These are phyloP conservation scores for Alternaria sp. DNA, from an alignment of 2,329 filamentous ascomycete species.

Conservation along the genomic window DNA sequence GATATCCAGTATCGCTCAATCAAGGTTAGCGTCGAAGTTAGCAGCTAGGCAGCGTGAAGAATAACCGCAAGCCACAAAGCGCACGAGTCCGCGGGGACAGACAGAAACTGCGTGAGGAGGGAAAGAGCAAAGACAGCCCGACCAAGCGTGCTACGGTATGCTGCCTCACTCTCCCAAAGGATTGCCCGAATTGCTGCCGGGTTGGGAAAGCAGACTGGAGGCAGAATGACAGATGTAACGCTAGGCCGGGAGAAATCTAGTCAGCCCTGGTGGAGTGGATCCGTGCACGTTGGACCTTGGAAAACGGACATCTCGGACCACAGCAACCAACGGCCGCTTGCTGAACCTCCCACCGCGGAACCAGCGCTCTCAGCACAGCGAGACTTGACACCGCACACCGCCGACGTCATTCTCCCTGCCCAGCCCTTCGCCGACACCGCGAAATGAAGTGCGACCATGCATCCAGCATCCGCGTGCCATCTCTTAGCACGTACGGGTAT, in stretches of 20 bases:
- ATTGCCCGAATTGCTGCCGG: conserved; percentile 6
- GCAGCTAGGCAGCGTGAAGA: conserved; percentile 5
- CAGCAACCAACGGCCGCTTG: not conserved
- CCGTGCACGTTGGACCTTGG: not conserved
- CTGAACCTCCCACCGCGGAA: not conserved
- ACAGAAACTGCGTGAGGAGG: not conserved
- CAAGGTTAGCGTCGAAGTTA: not conserved
- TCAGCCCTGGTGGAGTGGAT: not conserved
- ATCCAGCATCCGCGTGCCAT: conserved; percentile 1
- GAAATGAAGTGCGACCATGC: conserved; percentile 5
- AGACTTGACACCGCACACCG: not conserved
- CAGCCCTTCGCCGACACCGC: conserved; percentile 1
- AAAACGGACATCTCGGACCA: conserved; percentile 1
- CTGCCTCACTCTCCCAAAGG: conserved; percentile 1
- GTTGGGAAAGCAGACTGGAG: conserved; percentile 1
- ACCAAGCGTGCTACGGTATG: not conserved
- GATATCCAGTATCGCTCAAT: conserved; percentile 5
- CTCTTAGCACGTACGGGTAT: conserved; percentile 9
- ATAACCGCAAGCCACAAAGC: conserved; percentile 1
- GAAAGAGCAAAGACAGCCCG: not conserved
- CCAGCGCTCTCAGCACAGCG: not conserved
- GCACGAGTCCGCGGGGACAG: not conserved
- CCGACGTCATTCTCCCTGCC: conserved; percentile 2
- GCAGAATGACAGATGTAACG: not conserved
- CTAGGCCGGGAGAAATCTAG: not conserved